Conservation (phyloP, 2,329 filamentous ascomycete species). For the Beauveria sp. region DNA sequence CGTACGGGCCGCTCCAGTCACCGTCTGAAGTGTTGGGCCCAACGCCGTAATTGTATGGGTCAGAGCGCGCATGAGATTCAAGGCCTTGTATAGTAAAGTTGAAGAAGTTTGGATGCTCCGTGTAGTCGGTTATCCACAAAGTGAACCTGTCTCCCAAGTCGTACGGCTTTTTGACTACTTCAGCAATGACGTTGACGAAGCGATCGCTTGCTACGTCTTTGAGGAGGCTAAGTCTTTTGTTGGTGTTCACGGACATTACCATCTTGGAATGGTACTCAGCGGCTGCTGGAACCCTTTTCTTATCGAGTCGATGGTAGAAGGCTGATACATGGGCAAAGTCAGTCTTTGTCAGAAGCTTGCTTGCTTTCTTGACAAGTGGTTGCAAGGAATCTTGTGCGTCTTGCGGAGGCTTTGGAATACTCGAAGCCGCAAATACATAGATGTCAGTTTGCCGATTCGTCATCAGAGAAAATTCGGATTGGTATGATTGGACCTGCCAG, state of each 20-base stretch:
- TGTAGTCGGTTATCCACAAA: constrained; percentile 79
- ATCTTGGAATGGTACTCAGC: constrained; percentile 35
- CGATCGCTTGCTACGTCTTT: constrained; percentile 47
- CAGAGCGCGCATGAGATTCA: constrained; percentile 21
- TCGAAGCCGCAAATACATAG: constrained; percentile 18
- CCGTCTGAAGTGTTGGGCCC: constrained; percentile 18
- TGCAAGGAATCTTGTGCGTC: constrained; percentile 27
- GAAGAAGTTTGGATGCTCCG: constrained; percentile 58
- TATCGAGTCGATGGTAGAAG: constrained; percentile 38
- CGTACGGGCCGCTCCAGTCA: constrained; percentile 68
- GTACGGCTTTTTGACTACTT: constrained; percentile 53
- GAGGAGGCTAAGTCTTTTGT: constrained; percentile 56
- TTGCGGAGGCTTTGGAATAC: constrained; percentile 32
- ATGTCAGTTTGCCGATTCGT: constrained; percentile 32
- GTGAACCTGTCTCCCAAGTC: constrained; percentile 40
- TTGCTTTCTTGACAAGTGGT: constrained; percentile 15
- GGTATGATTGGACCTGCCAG: constrained; percentile 34
- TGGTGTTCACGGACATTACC: constrained; percentile 34
- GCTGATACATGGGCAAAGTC: constrained; percentile 40
- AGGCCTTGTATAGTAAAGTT: constrained; percentile 32
- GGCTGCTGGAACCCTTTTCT: constrained; percentile 33
- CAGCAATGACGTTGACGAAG: constrained; percentile 64
- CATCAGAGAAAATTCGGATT: constrained; percentile 34
- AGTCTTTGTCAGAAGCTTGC: constrained; percentile 15
- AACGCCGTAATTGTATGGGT: constrained; percentile 43